Conservation (phyloP, 345 rosid genomes). For the Laguncularia racemosa region DNA sequence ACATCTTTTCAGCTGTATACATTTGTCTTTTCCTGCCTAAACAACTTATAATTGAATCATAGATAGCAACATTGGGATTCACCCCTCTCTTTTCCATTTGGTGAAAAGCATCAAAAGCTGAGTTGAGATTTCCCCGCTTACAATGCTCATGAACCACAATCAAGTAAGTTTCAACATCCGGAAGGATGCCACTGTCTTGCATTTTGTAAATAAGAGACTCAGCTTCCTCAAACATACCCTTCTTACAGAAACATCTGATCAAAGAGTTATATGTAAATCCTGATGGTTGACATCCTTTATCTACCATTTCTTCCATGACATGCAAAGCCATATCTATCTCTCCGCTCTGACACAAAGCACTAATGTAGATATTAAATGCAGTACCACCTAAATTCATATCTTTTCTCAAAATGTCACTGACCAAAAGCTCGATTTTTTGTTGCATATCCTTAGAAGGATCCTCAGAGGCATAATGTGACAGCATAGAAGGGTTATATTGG, state of each 20-base stretch:
- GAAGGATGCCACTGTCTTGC: slow-evolving; percentile 36
- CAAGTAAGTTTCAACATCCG: slow-evolving; percentile 45
- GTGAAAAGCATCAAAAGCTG: slow-evolving; percentile 33
- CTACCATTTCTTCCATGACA: slow-evolving; percentile 29
- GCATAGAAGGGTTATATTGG: slow-evolving; percentile 17
- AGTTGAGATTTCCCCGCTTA: slow-evolving; percentile 31
- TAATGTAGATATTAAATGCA: slow-evolving; percentile 44
- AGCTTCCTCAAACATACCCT: slow-evolving; percentile 30
- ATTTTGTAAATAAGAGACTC: slow-evolving; percentile 28
- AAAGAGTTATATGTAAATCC: slow-evolving; percentile 49
- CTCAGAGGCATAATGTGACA: slow-evolving; percentile 5
- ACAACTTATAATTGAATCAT: slow-evolving; percentile 41
- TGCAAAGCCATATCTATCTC: slow-evolving; percentile 27
- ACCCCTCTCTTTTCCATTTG: slow-evolving; percentile 47
- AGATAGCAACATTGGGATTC: slow-evolving; percentile 56
- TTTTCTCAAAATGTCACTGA: slow-evolving; percentile 34
- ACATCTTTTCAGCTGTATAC: slow-evolving; percentile 47
- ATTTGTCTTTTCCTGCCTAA: slow-evolving; percentile 36
- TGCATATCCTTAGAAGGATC: slow-evolving; percentile 15
- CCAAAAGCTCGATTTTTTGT: slow-evolving; percentile 37
- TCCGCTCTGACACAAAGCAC: slow-evolving; percentile 43
- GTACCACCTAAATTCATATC: slow-evolving; percentile 29
- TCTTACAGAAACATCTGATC: slow-evolving; percentile 39
- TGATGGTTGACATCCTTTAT: slow-evolving; percentile 39
- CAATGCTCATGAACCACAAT: slow-evolving; percentile 43